Percentiles rank a stretch among this genome's conserved stretches.
Conservation (phyloP, 208 protist species). For the Acanthamoeba culbertsoni region DNA sequence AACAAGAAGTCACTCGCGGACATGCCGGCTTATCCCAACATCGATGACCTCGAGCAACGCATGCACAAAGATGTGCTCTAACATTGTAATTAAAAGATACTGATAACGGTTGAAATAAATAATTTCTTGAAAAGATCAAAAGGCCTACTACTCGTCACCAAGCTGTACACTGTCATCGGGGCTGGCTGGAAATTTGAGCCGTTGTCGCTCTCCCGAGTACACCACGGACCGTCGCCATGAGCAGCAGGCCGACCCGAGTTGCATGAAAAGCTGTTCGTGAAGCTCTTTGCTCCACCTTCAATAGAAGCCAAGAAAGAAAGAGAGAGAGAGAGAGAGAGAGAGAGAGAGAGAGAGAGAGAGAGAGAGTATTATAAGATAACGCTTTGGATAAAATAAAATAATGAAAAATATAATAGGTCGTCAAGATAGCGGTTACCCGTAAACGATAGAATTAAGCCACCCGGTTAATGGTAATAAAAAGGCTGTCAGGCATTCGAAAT, state of each 20-base stretch:
- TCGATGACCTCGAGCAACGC: neutral
- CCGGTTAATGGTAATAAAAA: slow-evolving; percentile 46
- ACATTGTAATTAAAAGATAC: neutral
- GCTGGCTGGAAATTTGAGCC: neutral
- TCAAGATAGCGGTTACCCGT: neutral
- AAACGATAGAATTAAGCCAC: slow-evolving; percentile 47
- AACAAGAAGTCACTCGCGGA: neutral
- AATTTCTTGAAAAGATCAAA: neutral
- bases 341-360: neutral
- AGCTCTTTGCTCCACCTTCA: slow-evolving; percentile 28
- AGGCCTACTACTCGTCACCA: neutral
- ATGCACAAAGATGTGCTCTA: slow-evolving; percentile 17
- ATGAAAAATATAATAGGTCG: neutral
- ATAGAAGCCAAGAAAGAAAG: neutral
- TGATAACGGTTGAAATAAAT: neutral
- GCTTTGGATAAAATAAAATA: too few species aligned
- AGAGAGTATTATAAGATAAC: too few species aligned
- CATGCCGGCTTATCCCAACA: neutral
- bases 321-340: neutral
- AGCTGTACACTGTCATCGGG: slow-evolving; percentile 13
- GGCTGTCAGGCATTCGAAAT: neutral
- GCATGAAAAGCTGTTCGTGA: neutral
- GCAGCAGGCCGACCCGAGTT: neutral
- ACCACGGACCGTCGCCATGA: neutral
- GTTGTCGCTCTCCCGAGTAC: neutral